These are phyloP conservation scores for Hypoxylon sp. DNA, from an alignment of 2,329 filamentous ascomycete species.

Conservation along the genomic window DNA sequence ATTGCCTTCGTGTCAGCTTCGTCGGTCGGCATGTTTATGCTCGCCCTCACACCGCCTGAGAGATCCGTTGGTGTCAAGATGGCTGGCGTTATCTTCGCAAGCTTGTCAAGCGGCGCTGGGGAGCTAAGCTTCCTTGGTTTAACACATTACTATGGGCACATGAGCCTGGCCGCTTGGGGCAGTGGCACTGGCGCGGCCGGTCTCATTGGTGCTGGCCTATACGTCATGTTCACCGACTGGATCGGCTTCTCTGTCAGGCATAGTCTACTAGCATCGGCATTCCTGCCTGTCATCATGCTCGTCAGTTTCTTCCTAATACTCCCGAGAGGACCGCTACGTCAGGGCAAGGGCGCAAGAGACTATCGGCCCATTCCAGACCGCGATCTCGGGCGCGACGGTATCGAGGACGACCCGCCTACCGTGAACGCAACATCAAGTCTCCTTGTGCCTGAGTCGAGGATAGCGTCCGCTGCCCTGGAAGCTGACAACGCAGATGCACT, in stretches of 20 bases:
- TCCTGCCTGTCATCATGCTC: conserved; percentile 86
- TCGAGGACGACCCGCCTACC: conserved; percentile 56
- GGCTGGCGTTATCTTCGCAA: conserved; percentile 86
- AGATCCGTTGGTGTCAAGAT: conserved; percentile 81
- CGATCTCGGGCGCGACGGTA: conserved; percentile 58
- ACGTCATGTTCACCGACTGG: conserved; percentile 87
- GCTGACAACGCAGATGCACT: conserved; percentile 52
- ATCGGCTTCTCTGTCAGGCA: conserved; percentile 80
- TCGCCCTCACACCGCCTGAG: conserved; percentile 81
- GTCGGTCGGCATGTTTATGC: conserved; percentile 87
- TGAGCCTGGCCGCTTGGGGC: conserved; percentile 91
- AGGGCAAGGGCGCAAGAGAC: conserved; percentile 60
- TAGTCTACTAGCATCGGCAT: conserved; percentile 83
- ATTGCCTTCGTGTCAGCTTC: conserved; percentile 82
- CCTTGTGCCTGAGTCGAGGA: conserved; percentile 61
- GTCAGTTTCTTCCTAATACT: conserved; percentile 87
- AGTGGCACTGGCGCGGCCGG: conserved; percentile 93
- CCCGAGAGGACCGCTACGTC: conserved; percentile 76
- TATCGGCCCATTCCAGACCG: conserved; percentile 69
- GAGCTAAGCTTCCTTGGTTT: conserved; percentile 92
- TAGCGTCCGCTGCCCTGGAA: conserved; percentile 60
- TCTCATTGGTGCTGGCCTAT: conserved; percentile 87
- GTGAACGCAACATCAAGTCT: conserved; percentile 65
- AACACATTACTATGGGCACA: conserved; percentile 92
- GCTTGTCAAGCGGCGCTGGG: conserved; percentile 86